Evolutionary conservation across 176 grass and related monocot species (phyloP).

Genomic region (Ampelocalamus luodianensis): DNA sequence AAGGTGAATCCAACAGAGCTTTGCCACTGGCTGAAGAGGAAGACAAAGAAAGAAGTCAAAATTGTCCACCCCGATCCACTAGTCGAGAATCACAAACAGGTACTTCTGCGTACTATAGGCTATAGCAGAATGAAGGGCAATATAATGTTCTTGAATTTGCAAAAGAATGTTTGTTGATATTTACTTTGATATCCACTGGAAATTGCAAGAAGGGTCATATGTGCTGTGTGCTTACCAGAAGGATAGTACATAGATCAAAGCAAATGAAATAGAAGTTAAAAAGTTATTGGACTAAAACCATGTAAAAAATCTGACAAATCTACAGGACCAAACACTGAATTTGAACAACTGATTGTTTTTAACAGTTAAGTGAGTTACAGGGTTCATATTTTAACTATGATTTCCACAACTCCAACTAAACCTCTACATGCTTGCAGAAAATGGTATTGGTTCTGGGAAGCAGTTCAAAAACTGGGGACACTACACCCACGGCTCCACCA

Average conservation of each 20-base stretch:
- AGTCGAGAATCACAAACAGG: conserved; percentile 27
- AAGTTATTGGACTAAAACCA: background rate
- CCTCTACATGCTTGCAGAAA: conserved; percentile 37
- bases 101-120: background rate
- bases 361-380: background rate
- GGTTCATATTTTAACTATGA: background rate
- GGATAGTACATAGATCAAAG: background rate
- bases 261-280: background rate
- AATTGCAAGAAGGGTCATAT: background rate
- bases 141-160: background rate
- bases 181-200: background rate
- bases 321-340: background rate
- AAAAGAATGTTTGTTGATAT: background rate
- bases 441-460: conserved; percentile 36
- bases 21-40: conserved; percentile 47
- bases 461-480: conserved; percentile 4
- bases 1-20: conserved; percentile 41
- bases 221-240: background rate
- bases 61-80: conserved; percentile 22
- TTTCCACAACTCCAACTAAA: background rate
- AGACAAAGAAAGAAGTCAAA: conserved; percentile 46
- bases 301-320: background rate
- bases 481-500: conserved; percentile 51
- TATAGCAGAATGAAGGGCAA: conserved; percentile 7
- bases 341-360: background rate